Conservation (phyloP, 1,284 basidiomycete genomes). For the Trichosporon sp. region DNA sequence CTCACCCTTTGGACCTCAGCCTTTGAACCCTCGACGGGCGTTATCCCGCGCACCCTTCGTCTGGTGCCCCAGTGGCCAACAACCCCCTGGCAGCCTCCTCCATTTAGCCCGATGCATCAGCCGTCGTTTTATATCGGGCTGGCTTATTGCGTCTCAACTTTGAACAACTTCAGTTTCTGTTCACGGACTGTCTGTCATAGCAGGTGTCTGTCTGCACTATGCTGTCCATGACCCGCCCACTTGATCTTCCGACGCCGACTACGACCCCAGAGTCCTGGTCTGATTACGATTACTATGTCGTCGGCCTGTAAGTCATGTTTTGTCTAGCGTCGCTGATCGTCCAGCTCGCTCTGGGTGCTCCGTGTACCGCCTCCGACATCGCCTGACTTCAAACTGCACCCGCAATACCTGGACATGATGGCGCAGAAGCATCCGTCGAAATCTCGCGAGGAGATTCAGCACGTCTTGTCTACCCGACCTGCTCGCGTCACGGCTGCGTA, state of each 20-base stretch:
- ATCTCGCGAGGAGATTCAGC: not conserved
- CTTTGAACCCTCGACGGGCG: not conserved
- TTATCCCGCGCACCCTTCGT: not conserved
- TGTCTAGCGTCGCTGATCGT: not conserved
- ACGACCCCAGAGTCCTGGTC: not conserved
- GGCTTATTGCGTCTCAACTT: not conserved
- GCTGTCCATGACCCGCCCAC: not conserved
- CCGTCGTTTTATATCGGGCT: not conserved
- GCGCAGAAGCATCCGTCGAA: not conserved
- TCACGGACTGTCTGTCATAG: not conserved
- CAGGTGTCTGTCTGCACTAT: not conserved
- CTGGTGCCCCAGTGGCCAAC: not conserved
- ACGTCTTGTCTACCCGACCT: not conserved
- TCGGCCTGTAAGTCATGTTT: not conserved
- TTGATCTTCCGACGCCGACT: not conserved
- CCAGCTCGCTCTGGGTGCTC: not conserved
- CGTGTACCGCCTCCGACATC: not conserved
- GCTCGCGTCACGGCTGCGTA: not conserved
- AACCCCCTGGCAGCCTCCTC: not conserved
- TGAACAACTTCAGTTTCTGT: not conserved
- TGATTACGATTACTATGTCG: constrained; percentile 1
- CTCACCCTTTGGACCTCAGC: not conserved
- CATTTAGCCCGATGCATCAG: not conserved
- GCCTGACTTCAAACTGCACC: not conserved
- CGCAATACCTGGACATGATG: not conserved